Evolutionary conservation across 1,284 basidiomycete species (phyloP), one percentile per base, ranked within the genome.

Genomic region (Apiotrichum gracile): DNA sequence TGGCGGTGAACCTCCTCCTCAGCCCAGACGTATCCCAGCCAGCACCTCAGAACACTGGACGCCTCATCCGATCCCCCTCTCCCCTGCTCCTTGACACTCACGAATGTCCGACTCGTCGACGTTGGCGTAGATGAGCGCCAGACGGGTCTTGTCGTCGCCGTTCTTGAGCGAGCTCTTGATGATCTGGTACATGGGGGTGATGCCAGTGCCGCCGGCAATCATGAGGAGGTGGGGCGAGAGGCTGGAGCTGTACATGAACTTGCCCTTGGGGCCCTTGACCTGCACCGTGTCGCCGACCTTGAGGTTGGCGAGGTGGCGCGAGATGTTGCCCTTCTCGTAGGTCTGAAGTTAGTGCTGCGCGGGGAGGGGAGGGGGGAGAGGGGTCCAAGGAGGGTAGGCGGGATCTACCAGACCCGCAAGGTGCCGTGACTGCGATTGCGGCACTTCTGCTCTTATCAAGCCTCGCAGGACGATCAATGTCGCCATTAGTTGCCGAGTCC

Each of bases 151-250:
- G 81, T 98, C 96, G 49, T 76, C 70, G 9, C 88, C 84, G 79
- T 94, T 88, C 77, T 88, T 87, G 70, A 96, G 82, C 14, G 85
- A 84, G 26, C 91, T 88, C 60, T 72, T 73, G 77, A 97, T 87
- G 78, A 99, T 91, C 77, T 99, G 96, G 65, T 92, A 85, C 91
- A 96, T 96, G 64, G 96, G 96, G 0, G 96, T 97, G 73, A 99
- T 94, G 60, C 94, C 94, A 9, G 94, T 82, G 34, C 82, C 82
- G 45, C 94, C 94, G 22, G 94, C 93, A 65, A 99, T 94, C 93
- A 99, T 96, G 68, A 92, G 89, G 55, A 99, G 78, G 66, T 87
- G 83, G 61, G 80, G 79, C 26, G 85, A 81, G 40, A 92, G 79
- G 50, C 78, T 79, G n/a, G 83, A n/a, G 9, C 56, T 65, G 76